Conservation (phyloP, 208 protist species). For the Naegleria gruberi region DNA sequence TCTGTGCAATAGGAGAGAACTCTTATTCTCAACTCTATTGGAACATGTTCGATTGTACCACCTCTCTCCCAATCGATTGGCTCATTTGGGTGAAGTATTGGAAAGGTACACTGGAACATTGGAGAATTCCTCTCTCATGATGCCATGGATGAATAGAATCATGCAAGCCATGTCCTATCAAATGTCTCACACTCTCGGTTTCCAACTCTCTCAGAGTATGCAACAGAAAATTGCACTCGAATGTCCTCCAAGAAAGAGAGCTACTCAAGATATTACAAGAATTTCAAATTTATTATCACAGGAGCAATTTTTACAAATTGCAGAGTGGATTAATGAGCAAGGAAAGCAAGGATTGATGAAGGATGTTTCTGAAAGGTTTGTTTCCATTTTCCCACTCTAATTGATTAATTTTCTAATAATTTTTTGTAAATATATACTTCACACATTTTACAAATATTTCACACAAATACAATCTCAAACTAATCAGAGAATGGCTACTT, state of each 20-base stretch:
- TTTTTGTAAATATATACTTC: too few species aligned
- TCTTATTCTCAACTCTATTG: not conserved
- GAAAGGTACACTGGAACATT: not conserved
- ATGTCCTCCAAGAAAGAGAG: not conserved
- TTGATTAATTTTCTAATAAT: too few species aligned
- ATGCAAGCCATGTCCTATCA: not conserved
- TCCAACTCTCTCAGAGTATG: not conserved
- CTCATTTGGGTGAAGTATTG: not conserved
- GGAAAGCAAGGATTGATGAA: not conserved
- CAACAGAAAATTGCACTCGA: not conserved
- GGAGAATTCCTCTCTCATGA: too few species aligned
- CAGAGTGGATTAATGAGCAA: not conserved
- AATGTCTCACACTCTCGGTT: not conserved
- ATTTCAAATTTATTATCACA: not conserved
- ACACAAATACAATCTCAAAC: too few species aligned
- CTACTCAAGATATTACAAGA: not conserved
- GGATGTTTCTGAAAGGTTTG: not conserved
- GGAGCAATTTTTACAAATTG: not conserved
- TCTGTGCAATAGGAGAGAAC: not conserved
- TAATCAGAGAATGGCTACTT: constrained; percentile 1
- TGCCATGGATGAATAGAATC: not conserved
- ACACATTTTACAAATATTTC: too few species aligned
- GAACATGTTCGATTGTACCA: not conserved
- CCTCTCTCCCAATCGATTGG: not conserved
- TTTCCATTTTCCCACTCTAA: too few species aligned